Conservation (phyloP, 2,329 filamentous ascomycete species). For the Colletotrichum navitas region DNA sequence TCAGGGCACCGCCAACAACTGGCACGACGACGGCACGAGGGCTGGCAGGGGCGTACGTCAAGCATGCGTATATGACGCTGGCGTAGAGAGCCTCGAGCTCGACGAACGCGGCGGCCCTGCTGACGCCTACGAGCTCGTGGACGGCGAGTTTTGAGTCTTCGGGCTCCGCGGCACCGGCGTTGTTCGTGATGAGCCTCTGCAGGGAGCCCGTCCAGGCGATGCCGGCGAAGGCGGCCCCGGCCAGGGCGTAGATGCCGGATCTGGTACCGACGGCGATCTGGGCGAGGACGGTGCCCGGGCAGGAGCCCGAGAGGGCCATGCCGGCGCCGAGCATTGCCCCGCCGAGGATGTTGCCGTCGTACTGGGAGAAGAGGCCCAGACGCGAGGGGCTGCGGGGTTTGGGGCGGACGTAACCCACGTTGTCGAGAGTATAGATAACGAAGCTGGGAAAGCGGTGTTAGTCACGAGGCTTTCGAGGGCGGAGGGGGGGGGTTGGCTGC, state of each 20-base stretch:
- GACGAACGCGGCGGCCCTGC: conserved; percentile 53
- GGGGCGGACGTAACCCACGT: conserved; percentile 57
- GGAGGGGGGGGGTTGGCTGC: background rate
- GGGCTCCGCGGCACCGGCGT: conserved; percentile 45
- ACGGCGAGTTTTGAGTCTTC: conserved; percentile 50
- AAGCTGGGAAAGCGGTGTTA: conserved; percentile 51
- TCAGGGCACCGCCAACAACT: conserved; percentile 67
- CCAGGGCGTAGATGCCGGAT: conserved; percentile 65
- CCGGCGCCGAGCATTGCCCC: conserved; percentile 73
- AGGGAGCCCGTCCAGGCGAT: conserved; percentile 63
- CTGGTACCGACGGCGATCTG: conserved; percentile 68
- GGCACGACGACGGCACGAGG: conserved; percentile 55
- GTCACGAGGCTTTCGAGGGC: background rate
- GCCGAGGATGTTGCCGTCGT: conserved; percentile 75
- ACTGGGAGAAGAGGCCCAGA: conserved; percentile 64
- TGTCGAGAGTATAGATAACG: conserved; percentile 60
- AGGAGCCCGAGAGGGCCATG: conserved; percentile 75
- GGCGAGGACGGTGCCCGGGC: conserved; percentile 73
- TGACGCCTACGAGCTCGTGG: conserved; percentile 56
- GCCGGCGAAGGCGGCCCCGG: conserved; percentile 68
- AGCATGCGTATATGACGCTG: conserved; percentile 55
- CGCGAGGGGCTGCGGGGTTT: conserved; percentile 64
- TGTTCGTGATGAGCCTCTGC: conserved; percentile 50
- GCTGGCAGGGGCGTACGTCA: conserved; percentile 50
- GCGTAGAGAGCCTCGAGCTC: conserved; percentile 59